These are phyloP conservation scores for Domatiomyces catenatus DNA, from an alignment of 2,329 filamentous ascomycete genomes.

Conservation along the genomic window DNA sequence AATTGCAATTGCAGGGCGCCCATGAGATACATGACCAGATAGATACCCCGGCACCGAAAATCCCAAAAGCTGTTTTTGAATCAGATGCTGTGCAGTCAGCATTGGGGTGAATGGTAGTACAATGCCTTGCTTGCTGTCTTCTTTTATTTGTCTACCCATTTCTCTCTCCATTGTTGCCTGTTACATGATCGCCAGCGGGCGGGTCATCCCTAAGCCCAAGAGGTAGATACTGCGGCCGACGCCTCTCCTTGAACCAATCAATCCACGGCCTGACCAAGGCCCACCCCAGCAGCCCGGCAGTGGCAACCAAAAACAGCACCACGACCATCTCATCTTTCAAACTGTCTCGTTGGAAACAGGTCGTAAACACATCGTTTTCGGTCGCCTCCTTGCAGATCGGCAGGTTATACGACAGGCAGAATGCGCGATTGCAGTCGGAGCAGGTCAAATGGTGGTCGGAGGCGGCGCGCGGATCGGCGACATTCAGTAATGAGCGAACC, in stretches of 20 bases:
- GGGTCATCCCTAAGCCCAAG: background rate
- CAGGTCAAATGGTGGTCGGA: conserved; percentile 34
- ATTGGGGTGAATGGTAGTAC: background rate
- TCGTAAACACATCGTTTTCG: conserved; percentile 49
- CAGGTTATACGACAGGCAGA: conserved; percentile 47
- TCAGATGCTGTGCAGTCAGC: background rate
- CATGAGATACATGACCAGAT: conserved; percentile 1
- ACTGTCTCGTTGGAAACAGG: conserved; percentile 55
- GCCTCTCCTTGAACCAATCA: conserved; percentile 6
- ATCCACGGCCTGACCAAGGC: conserved; percentile 39
- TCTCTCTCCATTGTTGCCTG: background rate
- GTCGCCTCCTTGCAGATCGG: conserved; percentile 45
- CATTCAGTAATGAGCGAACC: conserved; percentile 25
- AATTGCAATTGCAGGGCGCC: background rate
- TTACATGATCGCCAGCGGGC: background rate
- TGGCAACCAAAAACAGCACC: conserved; percentile 50
- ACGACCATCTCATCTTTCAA: conserved; percentile 52
- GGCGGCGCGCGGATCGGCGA: conserved; percentile 20
- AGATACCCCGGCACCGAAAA: background rate
- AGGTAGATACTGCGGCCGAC: background rate
- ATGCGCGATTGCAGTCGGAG: conserved; percentile 52
- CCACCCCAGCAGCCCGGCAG: conserved; percentile 44
- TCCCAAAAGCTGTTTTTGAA: background rate
- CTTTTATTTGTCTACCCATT: background rate
- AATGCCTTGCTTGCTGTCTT: background rate